phyloP scores from a whole-genome alignment of 306 rosid species.

The Dryas alaskensis region DNA sequence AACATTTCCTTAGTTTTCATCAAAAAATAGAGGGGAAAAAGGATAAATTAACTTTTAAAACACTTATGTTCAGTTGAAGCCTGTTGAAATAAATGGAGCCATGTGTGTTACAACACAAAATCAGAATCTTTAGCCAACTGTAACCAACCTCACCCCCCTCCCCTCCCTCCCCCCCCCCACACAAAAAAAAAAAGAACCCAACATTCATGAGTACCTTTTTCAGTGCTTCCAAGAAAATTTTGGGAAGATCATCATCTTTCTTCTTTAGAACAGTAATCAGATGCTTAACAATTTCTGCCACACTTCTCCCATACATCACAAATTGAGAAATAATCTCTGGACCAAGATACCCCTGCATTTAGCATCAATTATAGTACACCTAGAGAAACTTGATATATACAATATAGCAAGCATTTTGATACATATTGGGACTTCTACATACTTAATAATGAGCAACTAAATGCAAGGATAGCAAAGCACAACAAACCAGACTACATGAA shows the following conservation, averaged over 20 bases:
- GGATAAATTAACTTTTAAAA: neutral
- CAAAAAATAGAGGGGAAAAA: too few relatives aligned
- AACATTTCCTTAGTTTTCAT: neutral
- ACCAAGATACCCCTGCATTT: constrained; percentile 80
- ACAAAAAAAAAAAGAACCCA: neutral
- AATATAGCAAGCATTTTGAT: neutral
- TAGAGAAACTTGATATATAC: neutral
- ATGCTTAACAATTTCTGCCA: constrained; percentile 69
- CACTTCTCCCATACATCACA: constrained; percentile 75
- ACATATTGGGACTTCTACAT: neutral
- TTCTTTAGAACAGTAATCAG: constrained; percentile 68
- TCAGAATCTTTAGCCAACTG: neutral
- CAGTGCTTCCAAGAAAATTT: constrained; percentile 72
- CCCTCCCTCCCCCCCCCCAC: neutral
- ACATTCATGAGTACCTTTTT: constrained; percentile 55
- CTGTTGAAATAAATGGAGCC: neutral
- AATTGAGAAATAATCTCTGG: constrained; percentile 79
- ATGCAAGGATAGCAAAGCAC: neutral
- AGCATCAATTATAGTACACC: neutral
- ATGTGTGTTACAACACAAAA: neutral
- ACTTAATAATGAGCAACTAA: neutral
- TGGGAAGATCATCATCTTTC: constrained; percentile 51
- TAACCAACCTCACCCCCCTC: neutral
- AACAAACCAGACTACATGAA: neutral
- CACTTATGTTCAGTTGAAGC: neutral